Base-by-base conservation (phyloP, 2,329 filamentous ascomycete species). In the Aspergillus piperis region DNA sequence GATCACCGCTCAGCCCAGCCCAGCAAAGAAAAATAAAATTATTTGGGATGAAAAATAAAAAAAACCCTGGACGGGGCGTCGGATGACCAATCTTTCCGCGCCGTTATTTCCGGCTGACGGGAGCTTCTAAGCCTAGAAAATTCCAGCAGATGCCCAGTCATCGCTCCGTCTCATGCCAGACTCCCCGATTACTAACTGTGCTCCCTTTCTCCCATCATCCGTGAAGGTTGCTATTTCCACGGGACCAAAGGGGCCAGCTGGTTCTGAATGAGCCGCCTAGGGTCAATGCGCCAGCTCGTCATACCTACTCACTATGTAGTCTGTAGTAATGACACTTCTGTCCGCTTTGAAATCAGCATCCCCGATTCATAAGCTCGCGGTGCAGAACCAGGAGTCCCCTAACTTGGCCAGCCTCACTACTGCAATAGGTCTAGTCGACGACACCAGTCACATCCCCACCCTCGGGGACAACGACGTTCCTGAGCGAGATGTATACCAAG, bases 81-180 rank as follows among this genome's bases (percentile, higher is more conserved):
- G 64, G 62, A 64, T 66, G 64, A 65, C 65, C 62, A 60, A 64
- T 64, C 61, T 60, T 63, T 65, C 62, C 65, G 62, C 59, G 44
- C 62, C 62, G 62, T 57, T 62, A 56, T 53, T 52, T 63, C 59
- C 53, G 59, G 39, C 38, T 54, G 52, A 52, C 32, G 49, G 38
- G 32, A 27, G 39, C 21, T 47, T 21, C 38, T 11, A 38, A 42
- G 19, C 11, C 30, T 62, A 25, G 58, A 62, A 62, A 30, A 50
- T 62, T 60, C 61, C 61, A 60, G 54, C 39, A 32, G 30, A 19
- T 55, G 53, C 53, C 39, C 53, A 47, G 53, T 19, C 47, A 30
- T 49, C 25, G 23, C 25, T 27, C 25, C 25, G 47, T 27, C 23
- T 50, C 10, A 50, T 30, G 41, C 41, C 41, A 44, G 19, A 44